A percentile compares a stretch with the other conserved stretches of the same genome.
Evolutionary conservation across 441 rosid genomes (phyloP).

Genomic region (Adansonia grandidieri): DNA sequence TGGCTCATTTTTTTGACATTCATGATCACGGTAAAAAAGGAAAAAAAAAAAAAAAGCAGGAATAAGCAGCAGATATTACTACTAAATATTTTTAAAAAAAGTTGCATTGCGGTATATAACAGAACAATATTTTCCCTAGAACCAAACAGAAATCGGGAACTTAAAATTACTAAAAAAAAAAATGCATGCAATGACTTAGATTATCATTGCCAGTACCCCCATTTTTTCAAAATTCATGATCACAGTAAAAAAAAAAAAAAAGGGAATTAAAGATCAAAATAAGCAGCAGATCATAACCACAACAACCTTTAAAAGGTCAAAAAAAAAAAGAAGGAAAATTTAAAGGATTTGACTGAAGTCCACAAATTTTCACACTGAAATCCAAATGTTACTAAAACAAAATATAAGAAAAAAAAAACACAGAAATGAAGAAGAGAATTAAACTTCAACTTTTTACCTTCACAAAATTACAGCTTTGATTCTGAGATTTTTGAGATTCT

Average conservation of each 20-base stretch:
- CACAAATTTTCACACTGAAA: constrained; percentile 4
- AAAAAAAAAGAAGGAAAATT: background rate
- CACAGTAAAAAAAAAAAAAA: background rate
- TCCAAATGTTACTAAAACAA: background rate
- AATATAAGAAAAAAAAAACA: background rate
- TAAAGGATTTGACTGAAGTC: background rate
- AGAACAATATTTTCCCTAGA: background rate
- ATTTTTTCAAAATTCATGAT: background rate
- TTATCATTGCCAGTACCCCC: background rate
- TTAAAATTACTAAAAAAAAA: background rate
- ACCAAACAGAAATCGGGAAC: background rate
- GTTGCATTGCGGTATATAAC: background rate
- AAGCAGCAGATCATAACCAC: background rate
- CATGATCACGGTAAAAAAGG: too few species aligned
- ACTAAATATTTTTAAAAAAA: too few species aligned
- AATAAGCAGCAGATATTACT: too few species aligned
- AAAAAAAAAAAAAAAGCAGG: too few species aligned
- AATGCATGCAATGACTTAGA: constrained; percentile 16
- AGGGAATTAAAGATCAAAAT: background rate
- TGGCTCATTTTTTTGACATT: too few species aligned
- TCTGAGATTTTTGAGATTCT: background rate
- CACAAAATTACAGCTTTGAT: background rate
- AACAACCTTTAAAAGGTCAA: background rate
- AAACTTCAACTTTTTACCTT: background rate
- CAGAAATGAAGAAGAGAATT: background rate